Percentiles rank a stretch among this genome's conserved stretches.
Conservation (phyloP, 768 basidiomycete genomes). For the Cystofilobasidium ferigula region DNA sequence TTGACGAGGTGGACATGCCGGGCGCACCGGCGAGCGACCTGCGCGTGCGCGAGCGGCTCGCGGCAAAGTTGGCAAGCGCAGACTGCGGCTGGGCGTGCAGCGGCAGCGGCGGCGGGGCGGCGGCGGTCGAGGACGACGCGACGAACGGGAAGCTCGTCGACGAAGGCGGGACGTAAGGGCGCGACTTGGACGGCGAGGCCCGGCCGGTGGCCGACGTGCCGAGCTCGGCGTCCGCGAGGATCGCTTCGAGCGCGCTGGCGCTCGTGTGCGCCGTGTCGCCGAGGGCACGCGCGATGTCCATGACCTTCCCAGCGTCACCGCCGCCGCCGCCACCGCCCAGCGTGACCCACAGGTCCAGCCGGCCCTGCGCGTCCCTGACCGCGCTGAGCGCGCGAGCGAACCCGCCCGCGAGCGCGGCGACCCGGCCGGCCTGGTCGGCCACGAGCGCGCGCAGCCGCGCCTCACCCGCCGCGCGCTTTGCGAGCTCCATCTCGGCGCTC, state of each 20-base stretch:
- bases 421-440: conserved; percentile 53
- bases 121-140: background rate
- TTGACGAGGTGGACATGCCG: background rate
- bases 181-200: background rate
- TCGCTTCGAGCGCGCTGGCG: conserved; percentile 1
- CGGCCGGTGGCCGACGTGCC: background rate
- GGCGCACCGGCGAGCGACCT: background rate
- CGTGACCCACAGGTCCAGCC: background rate
- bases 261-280: background rate
- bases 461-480: conserved; percentile 55
- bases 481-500: conserved; percentile 59
- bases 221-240: background rate
- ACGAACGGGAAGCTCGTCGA: background rate
- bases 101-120: background rate
- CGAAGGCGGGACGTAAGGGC: background rate
- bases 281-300: background rate
- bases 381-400: conserved; percentile 65
- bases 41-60: background rate
- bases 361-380: conserved; percentile 48
- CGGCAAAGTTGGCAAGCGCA: background rate
- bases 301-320: background rate
- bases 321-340: background rate
- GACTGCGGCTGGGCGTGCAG: background rate
- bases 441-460: conserved; percentile 55
- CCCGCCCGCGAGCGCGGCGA: conserved; percentile 66